Evolutionary conservation across 1,139 yeast genomes (phyloP).

Genomic region (Candida pseudoviswanathii): DNA sequence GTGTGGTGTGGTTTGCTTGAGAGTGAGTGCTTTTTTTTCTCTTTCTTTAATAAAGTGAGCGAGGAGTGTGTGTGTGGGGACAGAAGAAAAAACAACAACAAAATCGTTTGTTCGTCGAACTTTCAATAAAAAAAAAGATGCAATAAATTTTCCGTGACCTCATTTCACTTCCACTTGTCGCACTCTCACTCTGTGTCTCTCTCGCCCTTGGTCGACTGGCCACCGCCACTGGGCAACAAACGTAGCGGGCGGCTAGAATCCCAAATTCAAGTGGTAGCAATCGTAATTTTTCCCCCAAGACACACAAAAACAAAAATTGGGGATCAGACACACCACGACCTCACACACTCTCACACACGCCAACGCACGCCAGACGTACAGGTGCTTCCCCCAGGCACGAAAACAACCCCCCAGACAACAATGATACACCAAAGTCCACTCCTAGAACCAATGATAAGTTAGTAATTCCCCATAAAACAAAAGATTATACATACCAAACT

Average conservation of each 20-base stretch:
- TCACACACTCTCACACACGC: too few relatives aligned
- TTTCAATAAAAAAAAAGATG: not conserved
- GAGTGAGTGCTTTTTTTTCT: not conserved
- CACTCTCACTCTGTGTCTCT: not conserved
- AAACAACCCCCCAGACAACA: not conserved
- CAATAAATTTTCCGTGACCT: slow-evolving; percentile 3
- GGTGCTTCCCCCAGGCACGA: too few relatives aligned
- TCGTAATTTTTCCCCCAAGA: not conserved
- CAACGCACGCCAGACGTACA: too few relatives aligned
- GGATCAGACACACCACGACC: not conserved
- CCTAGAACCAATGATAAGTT: not conserved
- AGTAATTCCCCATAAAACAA: not conserved
- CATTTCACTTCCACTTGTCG: not conserved
- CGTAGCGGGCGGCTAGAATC: not conserved
- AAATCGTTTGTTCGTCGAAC: not conserved
- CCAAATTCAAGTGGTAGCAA: not conserved
- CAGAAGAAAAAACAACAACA: not conserved
- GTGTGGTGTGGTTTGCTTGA: not conserved
- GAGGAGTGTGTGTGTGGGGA: not conserved
- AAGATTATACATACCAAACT: slow-evolving; percentile 40
- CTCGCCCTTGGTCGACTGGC: not conserved
- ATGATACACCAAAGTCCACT: too few relatives aligned
- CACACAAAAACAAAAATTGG: not conserved
- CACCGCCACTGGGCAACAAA: not conserved
- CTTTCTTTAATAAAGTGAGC: too few relatives aligned